phyloP scores from a whole-genome alignment of 306 rosid species.

The Sesbania bispinosa region DNA sequence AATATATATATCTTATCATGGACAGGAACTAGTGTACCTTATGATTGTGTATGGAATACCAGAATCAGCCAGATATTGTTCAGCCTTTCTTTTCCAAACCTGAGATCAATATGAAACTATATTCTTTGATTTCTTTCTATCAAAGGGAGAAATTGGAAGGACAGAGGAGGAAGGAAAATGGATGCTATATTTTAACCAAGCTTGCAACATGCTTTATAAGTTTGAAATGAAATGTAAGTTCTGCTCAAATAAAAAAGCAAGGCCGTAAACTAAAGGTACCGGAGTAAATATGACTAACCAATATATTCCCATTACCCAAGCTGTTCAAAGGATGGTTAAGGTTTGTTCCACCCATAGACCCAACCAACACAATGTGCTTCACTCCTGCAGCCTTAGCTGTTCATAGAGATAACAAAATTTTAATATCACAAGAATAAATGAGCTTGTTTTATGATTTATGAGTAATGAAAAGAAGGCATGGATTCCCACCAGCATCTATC shows the following conservation, averaged over 20 bases:
- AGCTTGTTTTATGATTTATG: background rate
- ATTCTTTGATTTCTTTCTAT: background rate
- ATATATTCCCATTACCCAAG: conserved; percentile 86
- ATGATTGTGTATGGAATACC: conserved; percentile 88
- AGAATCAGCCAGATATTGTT: conserved; percentile 89
- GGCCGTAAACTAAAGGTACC: background rate
- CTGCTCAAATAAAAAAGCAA: background rate
- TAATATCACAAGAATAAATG: background rate
- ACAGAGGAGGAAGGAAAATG: background rate
- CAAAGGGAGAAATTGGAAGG: background rate
- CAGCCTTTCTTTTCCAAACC: conserved; percentile 99
- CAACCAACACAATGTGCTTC: conserved; percentile 90
- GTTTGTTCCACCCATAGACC: conserved; percentile 97
- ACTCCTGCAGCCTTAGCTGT: conserved; percentile 95
- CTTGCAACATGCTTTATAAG: background rate
- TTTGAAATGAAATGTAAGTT: background rate
- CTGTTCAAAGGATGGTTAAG: conserved; percentile 71
- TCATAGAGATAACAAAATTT: conserved; percentile 19
- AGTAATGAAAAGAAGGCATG: background rate
- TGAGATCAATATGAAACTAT: conserved; percentile 20
- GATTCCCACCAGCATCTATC: conserved; percentile 73
- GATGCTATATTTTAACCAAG: conserved; percentile 7
- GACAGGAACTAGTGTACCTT: conserved; percentile 45
- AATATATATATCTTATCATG: background rate
- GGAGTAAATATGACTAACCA: conserved; percentile 56